Base-by-base conservation (phyloP, 192 early-diverging fungal species). In the Linnemannia elongata region DNA sequence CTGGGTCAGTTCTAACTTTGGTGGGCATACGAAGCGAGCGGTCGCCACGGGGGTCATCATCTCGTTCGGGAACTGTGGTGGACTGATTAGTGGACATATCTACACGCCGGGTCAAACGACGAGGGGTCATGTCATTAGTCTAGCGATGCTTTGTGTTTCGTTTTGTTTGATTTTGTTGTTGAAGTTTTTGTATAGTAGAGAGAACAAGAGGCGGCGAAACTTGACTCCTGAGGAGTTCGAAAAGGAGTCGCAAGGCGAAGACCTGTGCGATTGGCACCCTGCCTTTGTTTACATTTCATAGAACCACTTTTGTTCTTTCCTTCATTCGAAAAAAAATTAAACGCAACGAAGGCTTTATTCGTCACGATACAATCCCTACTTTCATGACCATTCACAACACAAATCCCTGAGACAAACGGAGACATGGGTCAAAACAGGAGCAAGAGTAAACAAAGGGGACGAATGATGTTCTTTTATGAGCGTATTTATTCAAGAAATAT, bases 21-120 rank as follows among this genome's bases (percentile, higher is more conserved):
- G 93, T 27, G 95, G 95, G 6, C 92, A 95, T 68, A 95, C 92
- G 5, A 96, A 96, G 79, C 87, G 92, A 27, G 94, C 90, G 1
- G 87, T 93, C 57, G 93, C 93, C 12, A 86, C 90, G 4, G 95
- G 93, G 30, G 79, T 93, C 74, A 89, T 94, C 44, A 93, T 94
- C 74, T 90, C 90, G 6, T 90, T 93, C 77, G 93, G 92, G n/a
- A 94, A 96, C 77, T 82, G 93, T 74, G 94, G 94, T 77, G 95
- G 94, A 30, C 86, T 91, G 22, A 90, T 95, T 38, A 92, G 91
- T 55, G 93, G 94, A 0, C 93, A 95, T 47, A 90, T 96, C 5
- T 96, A 95, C 81, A 91, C 91, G 0, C 93, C 93, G 22, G 89
- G 90, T 42, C 57, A 81, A 52, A 66, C 36, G 10, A 22, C 52